Conservation (phyloP, 2,329 filamentous ascomycete species). For the Hypoxylon sp. region DNA sequence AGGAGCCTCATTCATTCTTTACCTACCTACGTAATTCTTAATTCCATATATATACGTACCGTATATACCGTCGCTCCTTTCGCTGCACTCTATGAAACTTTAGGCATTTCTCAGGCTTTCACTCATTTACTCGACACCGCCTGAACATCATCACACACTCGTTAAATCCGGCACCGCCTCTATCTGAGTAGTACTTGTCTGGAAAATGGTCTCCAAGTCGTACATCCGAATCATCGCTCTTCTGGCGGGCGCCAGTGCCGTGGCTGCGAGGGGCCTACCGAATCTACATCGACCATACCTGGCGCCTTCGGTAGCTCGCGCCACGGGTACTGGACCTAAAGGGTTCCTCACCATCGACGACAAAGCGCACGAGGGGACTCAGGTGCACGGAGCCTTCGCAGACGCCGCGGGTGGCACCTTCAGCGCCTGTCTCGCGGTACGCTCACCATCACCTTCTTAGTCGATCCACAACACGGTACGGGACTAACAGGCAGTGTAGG, state of each 20-base stretch:
- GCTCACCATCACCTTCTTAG: background rate
- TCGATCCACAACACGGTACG: background rate
- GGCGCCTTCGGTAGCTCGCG: slow-evolving; percentile 4
- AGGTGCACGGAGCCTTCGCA: slow-evolving; percentile 3
- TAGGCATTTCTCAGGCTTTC: background rate
- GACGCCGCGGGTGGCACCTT: background rate
- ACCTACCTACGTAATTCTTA: background rate
- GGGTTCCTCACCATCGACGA: slow-evolving; percentile 31
- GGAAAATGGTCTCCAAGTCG: background rate
- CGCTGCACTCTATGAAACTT: background rate
- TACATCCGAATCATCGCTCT: slow-evolving; percentile 2
- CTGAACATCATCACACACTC: background rate
- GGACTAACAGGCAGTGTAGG: slow-evolving; percentile 3
- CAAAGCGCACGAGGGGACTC: background rate
- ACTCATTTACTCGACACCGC: slow-evolving; percentile 4
- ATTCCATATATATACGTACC: background rate
- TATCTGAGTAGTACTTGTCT: background rate
- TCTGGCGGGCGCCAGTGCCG: slow-evolving; percentile 14
- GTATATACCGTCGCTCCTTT: slow-evolving; percentile 7
- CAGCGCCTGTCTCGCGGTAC: slow-evolving; percentile 17
- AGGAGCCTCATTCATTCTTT: too few relatives aligned
- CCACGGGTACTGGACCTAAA: slow-evolving; percentile 24
- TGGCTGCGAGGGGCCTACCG: slow-evolving; percentile 17
- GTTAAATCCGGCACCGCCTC: background rate
- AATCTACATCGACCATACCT: slow-evolving; percentile 20